These are phyloP conservation scores for Globisporangium lucens DNA, from an alignment of 352 stramenopile genomes.

Conservation along the genomic window DNA sequence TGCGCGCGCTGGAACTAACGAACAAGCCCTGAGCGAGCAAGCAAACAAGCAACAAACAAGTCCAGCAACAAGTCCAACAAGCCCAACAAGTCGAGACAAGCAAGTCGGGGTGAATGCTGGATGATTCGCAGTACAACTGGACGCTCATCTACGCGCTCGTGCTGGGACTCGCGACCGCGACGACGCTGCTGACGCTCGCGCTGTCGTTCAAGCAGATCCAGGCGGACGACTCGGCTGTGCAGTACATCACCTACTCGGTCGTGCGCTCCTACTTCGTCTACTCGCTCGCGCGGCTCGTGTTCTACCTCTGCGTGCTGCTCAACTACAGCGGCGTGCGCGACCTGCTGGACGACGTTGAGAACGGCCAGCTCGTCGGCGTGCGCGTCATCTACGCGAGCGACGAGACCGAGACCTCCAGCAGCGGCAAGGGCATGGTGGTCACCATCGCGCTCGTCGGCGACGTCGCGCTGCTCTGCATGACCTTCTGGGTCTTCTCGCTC, in stretches of 20 bases:
- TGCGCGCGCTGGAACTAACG: neutral
- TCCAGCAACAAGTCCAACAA: neutral
- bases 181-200: slow-evolving; percentile 45
- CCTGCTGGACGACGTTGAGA: slow-evolving; percentile 39
- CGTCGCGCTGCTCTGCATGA: slow-evolving; percentile 52
- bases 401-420: slow-evolving; percentile 13
- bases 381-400: slow-evolving; percentile 42
- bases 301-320: slow-evolving; percentile 51
- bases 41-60: neutral
- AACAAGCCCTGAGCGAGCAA: neutral
- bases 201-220: slow-evolving; percentile 67
- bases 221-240: slow-evolving; percentile 51
- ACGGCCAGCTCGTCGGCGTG: slow-evolving; percentile 51
- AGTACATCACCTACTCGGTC: slow-evolving; percentile 69
- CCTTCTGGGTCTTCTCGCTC: slow-evolving; percentile 63
- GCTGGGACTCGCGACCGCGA: slow-evolving; percentile 37
- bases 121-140: slow-evolving; percentile 53
- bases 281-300: slow-evolving; percentile 41
- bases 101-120: slow-evolving; percentile 31
- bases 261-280: slow-evolving; percentile 66
- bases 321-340: slow-evolving; percentile 52
- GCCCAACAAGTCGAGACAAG: neutral
- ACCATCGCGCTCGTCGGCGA: slow-evolving; percentile 53
- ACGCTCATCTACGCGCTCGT: slow-evolving; percentile 58
- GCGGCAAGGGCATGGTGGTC: slow-evolving; percentile 34